These are phyloP conservation scores for Prunus salicina DNA, from an alignment of 306 rosid species.

Conservation along the genomic window DNA sequence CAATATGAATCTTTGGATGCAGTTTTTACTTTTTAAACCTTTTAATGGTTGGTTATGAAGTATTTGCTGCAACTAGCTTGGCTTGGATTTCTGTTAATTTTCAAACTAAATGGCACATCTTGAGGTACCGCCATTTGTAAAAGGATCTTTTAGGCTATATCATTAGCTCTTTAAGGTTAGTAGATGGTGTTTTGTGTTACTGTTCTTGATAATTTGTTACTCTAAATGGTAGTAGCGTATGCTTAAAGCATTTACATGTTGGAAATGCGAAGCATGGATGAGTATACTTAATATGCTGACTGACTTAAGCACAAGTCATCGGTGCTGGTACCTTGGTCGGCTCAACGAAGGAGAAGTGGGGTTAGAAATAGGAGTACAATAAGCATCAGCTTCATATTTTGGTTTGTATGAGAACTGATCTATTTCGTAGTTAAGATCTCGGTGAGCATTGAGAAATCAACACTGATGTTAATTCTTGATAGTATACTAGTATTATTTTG, in stretches of 20 bases:
- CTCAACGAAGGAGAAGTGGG: neutral
- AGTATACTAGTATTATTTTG: neutral
- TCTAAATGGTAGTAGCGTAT: neutral
- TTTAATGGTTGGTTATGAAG: neutral
- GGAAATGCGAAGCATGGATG: neutral
- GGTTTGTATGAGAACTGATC: neutral
- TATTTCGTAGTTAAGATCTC: neutral
- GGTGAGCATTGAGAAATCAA: neutral
- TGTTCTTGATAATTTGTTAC: neutral
- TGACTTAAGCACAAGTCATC: neutral
- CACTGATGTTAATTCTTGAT: neutral
- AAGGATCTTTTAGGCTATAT: neutral
- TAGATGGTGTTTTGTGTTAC: neutral
- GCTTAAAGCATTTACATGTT: neutral
- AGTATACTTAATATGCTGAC: neutral
- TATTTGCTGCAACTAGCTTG: neutral
- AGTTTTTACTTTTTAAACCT: neutral
- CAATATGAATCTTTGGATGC: neutral
- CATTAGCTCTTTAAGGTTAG: neutral
- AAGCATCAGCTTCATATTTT: neutral
- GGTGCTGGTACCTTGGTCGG: neutral
- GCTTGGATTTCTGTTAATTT: neutral
- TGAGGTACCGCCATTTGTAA: neutral
- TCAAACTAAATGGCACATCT: neutral
- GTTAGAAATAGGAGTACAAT: neutral